phyloP scores from a whole-genome alignment of 2,329 filamentous ascomycete species.

The Colletotrichum truncatum region DNA sequence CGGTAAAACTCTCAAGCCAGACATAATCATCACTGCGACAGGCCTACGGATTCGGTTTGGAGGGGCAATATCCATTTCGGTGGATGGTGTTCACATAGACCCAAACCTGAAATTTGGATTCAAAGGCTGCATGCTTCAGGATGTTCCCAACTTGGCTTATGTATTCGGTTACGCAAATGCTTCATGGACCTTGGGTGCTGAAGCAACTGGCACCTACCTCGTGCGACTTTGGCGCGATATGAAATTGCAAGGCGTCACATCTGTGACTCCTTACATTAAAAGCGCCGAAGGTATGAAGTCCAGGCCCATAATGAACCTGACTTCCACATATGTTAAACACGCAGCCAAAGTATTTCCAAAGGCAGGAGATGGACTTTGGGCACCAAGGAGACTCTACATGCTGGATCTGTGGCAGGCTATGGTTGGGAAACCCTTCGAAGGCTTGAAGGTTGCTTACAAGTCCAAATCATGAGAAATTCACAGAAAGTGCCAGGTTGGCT shows the following conservation, averaged over 20 bases:
- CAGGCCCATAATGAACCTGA: constrained; percentile 52
- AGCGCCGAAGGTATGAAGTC: constrained; percentile 47
- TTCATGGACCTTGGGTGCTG: constrained; percentile 70
- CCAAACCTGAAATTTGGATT: constrained; percentile 60
- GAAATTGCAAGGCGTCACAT: constrained; percentile 49
- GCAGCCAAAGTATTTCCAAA: too few relatives aligned
- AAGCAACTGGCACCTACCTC: constrained; percentile 59
- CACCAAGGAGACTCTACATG: too few relatives aligned
- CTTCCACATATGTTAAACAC: too few relatives aligned
- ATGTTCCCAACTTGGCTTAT: constrained; percentile 67
- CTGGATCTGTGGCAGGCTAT: too few relatives aligned
- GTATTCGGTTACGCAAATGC: constrained; percentile 69
- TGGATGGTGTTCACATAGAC: constrained; percentile 59
- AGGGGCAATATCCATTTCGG: constrained; percentile 57
- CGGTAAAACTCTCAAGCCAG: constrained; percentile 58
- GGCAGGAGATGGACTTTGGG: too few relatives aligned
- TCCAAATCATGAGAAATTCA: too few relatives aligned
- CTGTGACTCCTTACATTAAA: constrained; percentile 53
- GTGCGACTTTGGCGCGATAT: constrained; percentile 61
- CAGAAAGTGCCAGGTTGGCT: too few relatives aligned
- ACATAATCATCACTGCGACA: constrained; percentile 73
- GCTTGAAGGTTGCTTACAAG: too few relatives aligned
- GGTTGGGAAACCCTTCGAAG: too few relatives aligned
- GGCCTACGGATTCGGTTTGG: constrained; percentile 66
- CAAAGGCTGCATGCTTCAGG: constrained; percentile 69